Evolutionary conservation across 176 grass and related monocot genomes (phyloP), one percentile per base, ranked within the genome.

Genomic region (Aechmea fasciata): DNA sequence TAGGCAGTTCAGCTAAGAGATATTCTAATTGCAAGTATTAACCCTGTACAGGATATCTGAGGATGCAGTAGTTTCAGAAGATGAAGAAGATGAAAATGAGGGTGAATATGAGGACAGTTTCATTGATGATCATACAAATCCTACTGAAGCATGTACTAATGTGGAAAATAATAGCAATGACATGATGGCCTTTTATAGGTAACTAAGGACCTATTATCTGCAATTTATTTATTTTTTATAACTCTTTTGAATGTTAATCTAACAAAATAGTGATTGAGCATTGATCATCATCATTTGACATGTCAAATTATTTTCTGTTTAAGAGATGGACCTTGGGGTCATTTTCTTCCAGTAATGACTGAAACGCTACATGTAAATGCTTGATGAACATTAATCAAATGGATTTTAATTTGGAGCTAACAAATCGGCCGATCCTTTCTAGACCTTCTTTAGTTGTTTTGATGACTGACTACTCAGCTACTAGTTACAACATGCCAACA

Each of bases 81-180:
- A 96, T 69, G 89, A 90, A 73, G 80, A 91, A 47, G 55, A 76
- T 79, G 84, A 59, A 54, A 78, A 64, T 66, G 79, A 85, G 20
- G 79, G 90, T 62, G 83, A 82, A 83, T 97, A 92, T 7, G 84
- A 97, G 74, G 86, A 85, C 65, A 97, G 89, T 68, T 90, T 92
- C 78, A 92, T 90, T 70, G 84, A 92, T 81, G 89, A 90, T 69
- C 71, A 69, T 52, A 73, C 65, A 83, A 92, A 79, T 73, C 81
- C 71, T 54, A 67, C 80, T 11, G 80, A 64, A 14, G 54, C 57
- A 87, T 79, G 75, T 57, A 77, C 74, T 49, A 83, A 83, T 73
- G 71, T 61, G 50, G 68, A 81, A 85, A 71, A 41, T 82, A 70
- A 65, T 51, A 73, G 28, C 65, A 66, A 75, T 63, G 86, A 90